Evolutionary conservation across 768 basidiomycete genomes (phyloP).

Genomic region (Mycena polygramma): DNA sequence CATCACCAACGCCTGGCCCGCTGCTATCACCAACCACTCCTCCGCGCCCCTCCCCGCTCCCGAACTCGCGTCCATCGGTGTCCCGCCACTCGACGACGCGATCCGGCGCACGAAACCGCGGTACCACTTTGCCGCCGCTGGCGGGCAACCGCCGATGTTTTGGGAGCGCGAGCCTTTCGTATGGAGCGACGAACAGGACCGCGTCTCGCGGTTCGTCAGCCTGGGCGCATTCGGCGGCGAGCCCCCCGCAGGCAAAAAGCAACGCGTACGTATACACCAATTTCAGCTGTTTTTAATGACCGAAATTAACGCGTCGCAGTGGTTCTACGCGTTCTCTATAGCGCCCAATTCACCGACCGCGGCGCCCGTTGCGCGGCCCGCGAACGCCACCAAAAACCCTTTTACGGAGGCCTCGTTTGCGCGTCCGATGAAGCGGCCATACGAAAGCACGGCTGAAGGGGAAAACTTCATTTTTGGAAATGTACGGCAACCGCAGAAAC

Average conservation of each 20-base stretch:
- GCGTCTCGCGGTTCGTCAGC: conserved; percentile 85
- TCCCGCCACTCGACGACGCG: conserved; percentile 74
- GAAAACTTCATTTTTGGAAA: conserved; percentile 82
- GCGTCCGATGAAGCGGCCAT: conserved; percentile 65
- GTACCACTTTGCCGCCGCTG: conserved; percentile 86
- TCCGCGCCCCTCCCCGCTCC: conserved; percentile 62
- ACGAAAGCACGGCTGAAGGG: conserved; percentile 59
- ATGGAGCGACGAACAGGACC: conserved; percentile 80
- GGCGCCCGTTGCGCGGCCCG: conserved; percentile 58
- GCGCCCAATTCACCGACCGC: conserved; percentile 61
- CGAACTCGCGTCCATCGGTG: conserved; percentile 58
- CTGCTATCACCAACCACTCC: conserved; percentile 73
- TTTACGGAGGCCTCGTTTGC: conserved; percentile 58
- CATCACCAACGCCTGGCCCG: conserved; percentile 84
- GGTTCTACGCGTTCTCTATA: conserved; percentile 98
- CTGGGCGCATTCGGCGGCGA: conserved; percentile 89
- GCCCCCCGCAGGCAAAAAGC: conserved; percentile 76
- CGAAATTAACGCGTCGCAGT: conserved; percentile 59
- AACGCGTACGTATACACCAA: conserved; percentile 69
- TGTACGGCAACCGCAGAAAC: conserved; percentile 68
- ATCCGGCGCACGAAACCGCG: conserved; percentile 79
- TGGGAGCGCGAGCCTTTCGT: conserved; percentile 96
- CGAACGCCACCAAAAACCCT: conserved; percentile 80
- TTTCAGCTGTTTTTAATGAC: conserved; percentile 11
- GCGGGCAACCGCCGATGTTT: conserved; percentile 78